These are phyloP conservation scores for Nyssa sinensis DNA, from an alignment of 148 eudicot genomes.

Conservation along the genomic window DNA sequence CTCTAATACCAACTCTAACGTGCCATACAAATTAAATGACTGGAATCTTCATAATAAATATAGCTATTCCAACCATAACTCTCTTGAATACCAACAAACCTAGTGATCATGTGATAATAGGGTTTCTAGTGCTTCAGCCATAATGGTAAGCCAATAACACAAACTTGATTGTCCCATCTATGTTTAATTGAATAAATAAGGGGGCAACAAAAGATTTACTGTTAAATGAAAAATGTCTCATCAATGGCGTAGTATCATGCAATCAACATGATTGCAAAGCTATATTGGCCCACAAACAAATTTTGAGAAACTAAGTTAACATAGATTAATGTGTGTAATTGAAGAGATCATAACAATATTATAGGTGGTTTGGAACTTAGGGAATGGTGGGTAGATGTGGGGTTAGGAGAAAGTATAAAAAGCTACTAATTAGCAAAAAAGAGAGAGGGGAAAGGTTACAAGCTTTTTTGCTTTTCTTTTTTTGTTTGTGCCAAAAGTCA, in stretches of 20 bases:
- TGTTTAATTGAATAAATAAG: not conserved
- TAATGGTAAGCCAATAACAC: slow-evolving; percentile 6
- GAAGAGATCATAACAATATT: slow-evolving; percentile 48
- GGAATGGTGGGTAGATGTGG: slow-evolving; percentile 59
- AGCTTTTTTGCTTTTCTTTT: no score
- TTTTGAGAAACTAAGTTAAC: slow-evolving; percentile 15
- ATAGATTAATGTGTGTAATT: slow-evolving; percentile 38
- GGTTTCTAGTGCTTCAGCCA: no score
- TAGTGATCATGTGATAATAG: not conserved
- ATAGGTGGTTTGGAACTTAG: slow-evolving; percentile 42
- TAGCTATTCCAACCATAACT: no score
- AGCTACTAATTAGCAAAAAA: slow-evolving; percentile 11
- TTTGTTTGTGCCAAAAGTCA: slow-evolving; percentile 50
- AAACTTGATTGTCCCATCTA: not conserved
- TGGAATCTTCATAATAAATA: no score
- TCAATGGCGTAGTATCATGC: slow-evolving; percentile 21
- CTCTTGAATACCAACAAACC: no score
- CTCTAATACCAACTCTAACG: no score
- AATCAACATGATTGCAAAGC: slow-evolving; percentile 19
- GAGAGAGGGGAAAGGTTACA: slow-evolving; percentile 37
- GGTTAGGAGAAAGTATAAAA: slow-evolving; percentile 29
- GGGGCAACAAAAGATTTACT: slow-evolving; percentile 3
- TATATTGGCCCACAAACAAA: slow-evolving; percentile 15
- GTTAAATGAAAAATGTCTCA: slow-evolving; percentile 11
- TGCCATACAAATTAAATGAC: no score